Evolutionary conservation across 495 filamentous ascomycete genomes (phyloP).

Genomic region (Aspergillus cavernicola): DNA sequence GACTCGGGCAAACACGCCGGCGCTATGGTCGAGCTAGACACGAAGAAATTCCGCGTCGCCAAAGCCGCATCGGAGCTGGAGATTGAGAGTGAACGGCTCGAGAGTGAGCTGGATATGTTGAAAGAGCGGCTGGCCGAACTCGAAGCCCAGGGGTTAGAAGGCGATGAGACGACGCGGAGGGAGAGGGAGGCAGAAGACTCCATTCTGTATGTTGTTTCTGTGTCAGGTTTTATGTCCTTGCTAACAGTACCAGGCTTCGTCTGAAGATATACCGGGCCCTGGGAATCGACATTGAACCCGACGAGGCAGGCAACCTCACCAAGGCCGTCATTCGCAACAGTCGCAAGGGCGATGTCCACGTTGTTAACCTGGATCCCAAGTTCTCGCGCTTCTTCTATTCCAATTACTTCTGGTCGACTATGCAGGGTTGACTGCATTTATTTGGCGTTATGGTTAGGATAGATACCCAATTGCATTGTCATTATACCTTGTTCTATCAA

Average conservation of each 20-base stretch:
- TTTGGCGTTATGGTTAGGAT: conserved; percentile 20
- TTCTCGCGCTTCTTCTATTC: conserved; percentile 90
- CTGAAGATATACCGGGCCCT: conserved; percentile 88
- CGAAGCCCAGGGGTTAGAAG: conserved; percentile 74
- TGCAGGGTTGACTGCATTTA: conserved; percentile 46
- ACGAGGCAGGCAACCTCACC: conserved; percentile 75
- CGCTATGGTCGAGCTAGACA: conserved; percentile 79
- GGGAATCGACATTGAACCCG: conserved; percentile 83
- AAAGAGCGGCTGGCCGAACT: conserved; percentile 73
- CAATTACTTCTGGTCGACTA: conserved; percentile 92
- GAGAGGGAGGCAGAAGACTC: conserved; percentile 62
- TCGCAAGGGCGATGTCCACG: conserved; percentile 85
- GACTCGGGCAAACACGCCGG: conserved; percentile 72
- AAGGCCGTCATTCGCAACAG: conserved; percentile 85
- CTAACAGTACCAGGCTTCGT: conserved; percentile 53
- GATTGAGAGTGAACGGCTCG: conserved; percentile 84
- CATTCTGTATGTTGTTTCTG: conserved; percentile 40
- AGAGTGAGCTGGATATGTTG: conserved; percentile 74
- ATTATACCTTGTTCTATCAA: background rate
- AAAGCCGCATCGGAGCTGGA: conserved; percentile 86
- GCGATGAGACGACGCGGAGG: conserved; percentile 49
- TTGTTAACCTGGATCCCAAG: conserved; percentile 90
- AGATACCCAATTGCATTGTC: conserved; percentile 5
- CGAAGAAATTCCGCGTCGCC: conserved; percentile 89
- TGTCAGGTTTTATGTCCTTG: background rate